Conservation (phyloP, 495 filamentous ascomycete species). For the Xylaria cubensis region DNA sequence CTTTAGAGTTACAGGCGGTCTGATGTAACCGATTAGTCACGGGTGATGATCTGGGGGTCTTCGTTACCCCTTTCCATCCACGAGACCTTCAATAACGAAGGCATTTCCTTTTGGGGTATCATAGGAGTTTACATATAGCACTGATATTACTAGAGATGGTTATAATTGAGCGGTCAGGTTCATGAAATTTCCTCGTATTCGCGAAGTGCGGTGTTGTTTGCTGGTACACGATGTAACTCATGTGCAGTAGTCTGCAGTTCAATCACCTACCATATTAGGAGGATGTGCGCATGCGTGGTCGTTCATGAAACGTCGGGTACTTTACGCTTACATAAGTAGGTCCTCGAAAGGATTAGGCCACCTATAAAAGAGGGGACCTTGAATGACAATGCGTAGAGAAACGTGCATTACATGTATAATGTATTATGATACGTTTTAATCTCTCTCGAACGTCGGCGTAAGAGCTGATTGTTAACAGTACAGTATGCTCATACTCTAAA, state of each 20-base stretch:
- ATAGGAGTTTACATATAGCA: neutral
- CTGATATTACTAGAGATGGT: neutral
- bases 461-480: neutral
- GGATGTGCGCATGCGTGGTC: conserved; percentile 4
- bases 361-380: neutral
- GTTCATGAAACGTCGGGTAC: conserved; percentile 8
- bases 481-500: conserved; percentile 8
- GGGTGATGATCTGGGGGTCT: neutral
- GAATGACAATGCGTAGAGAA: neutral
- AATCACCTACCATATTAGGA: conserved; percentile 20
- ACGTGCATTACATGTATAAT: conserved; percentile 15
- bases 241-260: neutral
- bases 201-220: neutral
- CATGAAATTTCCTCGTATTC: conserved; percentile 10
- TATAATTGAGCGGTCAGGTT: conserved; percentile 7
- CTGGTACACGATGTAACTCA: conserved; percentile 23
- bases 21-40: neutral
- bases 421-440: neutral
- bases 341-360: neutral
- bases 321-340: neutral
- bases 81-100: neutral
- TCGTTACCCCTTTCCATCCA: conserved; percentile 2
- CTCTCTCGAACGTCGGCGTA: neutral
- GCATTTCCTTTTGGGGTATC: neutral
- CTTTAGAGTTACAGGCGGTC: neutral